Conservation (phyloP, 176 grass and related monocot species). For the Juncus inflexus region DNA sequence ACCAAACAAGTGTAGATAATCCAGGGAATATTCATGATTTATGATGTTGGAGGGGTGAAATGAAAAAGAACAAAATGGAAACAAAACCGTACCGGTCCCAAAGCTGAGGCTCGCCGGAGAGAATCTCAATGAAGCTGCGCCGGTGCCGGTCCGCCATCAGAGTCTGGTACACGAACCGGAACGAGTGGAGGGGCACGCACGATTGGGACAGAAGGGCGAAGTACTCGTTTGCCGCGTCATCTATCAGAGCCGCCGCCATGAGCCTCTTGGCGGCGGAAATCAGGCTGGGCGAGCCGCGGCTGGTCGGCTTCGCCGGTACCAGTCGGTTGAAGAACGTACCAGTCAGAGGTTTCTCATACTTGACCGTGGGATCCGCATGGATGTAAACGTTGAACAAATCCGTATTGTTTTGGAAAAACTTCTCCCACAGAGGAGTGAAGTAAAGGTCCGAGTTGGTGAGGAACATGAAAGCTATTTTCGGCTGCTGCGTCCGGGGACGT, state of each 20-base stretch:
- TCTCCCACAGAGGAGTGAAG: slow-evolving; percentile 81
- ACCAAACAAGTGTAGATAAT: not conserved
- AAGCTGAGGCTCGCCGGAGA: slow-evolving; percentile 57
- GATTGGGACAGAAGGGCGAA: slow-evolving; percentile 71
- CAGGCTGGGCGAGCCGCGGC: slow-evolving; percentile 60
- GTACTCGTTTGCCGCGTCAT: slow-evolving; percentile 70
- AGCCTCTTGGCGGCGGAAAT: slow-evolving; percentile 70
- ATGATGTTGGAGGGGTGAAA: too few relatives aligned
- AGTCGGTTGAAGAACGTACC: slow-evolving; percentile 52
- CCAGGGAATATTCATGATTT: too few relatives aligned
- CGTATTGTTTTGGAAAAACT: slow-evolving; percentile 57
- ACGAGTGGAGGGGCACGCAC: slow-evolving; percentile 76
- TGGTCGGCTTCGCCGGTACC: slow-evolving; percentile 55
- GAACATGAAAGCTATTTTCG: slow-evolving; percentile 90
- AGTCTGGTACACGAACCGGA: slow-evolving; percentile 41
- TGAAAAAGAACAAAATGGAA: not conserved
- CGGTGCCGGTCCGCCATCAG: slow-evolving; percentile 24
- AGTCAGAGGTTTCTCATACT: slow-evolving; percentile 21
- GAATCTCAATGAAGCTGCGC: slow-evolving; percentile 93
- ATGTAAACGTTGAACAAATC: slow-evolving; percentile 51
- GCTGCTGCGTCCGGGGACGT: slow-evolving; percentile 32
- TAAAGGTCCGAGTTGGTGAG: slow-evolving; percentile 71
- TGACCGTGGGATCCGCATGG: slow-evolving; percentile 54
- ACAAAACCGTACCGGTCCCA: slow-evolving; percentile 27
- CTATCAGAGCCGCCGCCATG: slow-evolving; percentile 50